phyloP scores from a whole-genome alignment of 2,329 filamentous ascomycete genomes.

The Aspergillus ochraceus region DNA sequence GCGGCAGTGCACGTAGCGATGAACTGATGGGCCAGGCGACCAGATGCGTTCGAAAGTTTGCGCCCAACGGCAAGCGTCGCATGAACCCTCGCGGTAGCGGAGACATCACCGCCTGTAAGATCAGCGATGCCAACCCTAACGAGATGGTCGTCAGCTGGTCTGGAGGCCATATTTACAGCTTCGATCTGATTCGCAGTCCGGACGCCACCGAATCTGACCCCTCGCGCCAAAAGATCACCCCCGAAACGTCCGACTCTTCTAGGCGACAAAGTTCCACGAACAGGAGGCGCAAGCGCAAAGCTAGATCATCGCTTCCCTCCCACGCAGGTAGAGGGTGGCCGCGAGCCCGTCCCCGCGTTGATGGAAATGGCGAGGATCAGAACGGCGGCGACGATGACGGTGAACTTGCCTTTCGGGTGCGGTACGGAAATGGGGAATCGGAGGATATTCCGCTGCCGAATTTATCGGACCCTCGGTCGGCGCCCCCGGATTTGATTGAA shows the following conservation, averaged over 20 bases:
- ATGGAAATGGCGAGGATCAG: conserved; percentile 31
- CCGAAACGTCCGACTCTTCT: conserved; percentile 26
- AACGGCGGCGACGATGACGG: conserved; percentile 23
- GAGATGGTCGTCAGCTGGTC: conserved; percentile 70
- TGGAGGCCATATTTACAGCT: conserved; percentile 65
- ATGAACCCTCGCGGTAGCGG: conserved; percentile 52
- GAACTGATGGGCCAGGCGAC: conserved; percentile 61
- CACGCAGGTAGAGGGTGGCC: conserved; percentile 46
- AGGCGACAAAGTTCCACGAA: conserved; percentile 39
- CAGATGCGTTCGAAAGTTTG: conserved; percentile 66
- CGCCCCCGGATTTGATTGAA: conserved; percentile 35
- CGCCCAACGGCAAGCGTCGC: conserved; percentile 58
- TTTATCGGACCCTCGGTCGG: conserved; percentile 23
- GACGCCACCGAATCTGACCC: conserved; percentile 51
- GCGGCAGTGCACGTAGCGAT: conserved; percentile 50
- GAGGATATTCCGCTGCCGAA: conserved; percentile 56
- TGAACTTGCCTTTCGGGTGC: conserved; percentile 55
- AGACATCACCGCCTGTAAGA: conserved; percentile 70
- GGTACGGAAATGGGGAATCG: conserved; percentile 60
- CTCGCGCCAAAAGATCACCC: conserved; percentile 24
- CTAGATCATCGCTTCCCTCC: conserved; percentile 45
- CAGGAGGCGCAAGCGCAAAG: conserved; percentile 60
- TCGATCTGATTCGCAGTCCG: conserved; percentile 61
- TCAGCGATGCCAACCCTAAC: conserved; percentile 67
- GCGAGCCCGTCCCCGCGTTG: conserved; percentile 50